Conservation (phyloP, 768 basidiomycete species). For the Gautieria morchelliformis region DNA sequence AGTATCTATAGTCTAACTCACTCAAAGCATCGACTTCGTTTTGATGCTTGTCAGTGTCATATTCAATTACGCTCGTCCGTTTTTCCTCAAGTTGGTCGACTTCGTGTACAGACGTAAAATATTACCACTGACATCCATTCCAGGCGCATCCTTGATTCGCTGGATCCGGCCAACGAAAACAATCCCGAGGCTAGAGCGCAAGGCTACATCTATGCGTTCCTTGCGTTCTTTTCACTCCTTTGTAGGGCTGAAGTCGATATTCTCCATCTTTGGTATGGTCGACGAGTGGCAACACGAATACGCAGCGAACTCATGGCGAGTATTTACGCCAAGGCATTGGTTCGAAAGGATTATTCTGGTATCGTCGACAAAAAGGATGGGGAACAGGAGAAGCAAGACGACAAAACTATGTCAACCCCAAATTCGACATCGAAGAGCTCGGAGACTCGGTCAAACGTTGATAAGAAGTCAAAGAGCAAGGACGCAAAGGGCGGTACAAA, state of each 20-base stretch:
- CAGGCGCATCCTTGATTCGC: conserved; percentile 46
- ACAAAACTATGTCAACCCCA: neutral
- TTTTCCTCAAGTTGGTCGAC: conserved; percentile 63
- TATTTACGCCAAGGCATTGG: conserved; percentile 84
- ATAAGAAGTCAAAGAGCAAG: conserved; percentile 16
- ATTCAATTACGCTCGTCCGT: conserved; percentile 76
- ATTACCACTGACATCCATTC: neutral
- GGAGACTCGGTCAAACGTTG: neutral
- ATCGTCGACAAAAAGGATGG: conserved; percentile 35
- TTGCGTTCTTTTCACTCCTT: conserved; percentile 57
- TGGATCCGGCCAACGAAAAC: conserved; percentile 30
- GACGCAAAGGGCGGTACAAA: conserved; percentile 38
- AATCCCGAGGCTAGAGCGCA: conserved; percentile 40
- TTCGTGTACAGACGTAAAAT: neutral
- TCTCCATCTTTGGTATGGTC: conserved; percentile 50
- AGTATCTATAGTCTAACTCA: neutral
- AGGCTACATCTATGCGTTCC: conserved; percentile 72
- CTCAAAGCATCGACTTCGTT: conserved; percentile 46
- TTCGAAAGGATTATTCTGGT: conserved; percentile 76
- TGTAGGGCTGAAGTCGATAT: conserved; percentile 37
- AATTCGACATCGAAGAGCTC: neutral
- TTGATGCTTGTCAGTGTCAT: conserved; percentile 61
- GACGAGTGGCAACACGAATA: conserved; percentile 65
- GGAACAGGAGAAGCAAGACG: neutral
- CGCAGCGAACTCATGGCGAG: conserved; percentile 74